A percentile compares a stretch with the other conserved stretches of the same genome.
These are phyloP conservation scores for Prunus kanzakura DNA, from an alignment of 306 rosid genomes.

Conservation along the genomic window DNA sequence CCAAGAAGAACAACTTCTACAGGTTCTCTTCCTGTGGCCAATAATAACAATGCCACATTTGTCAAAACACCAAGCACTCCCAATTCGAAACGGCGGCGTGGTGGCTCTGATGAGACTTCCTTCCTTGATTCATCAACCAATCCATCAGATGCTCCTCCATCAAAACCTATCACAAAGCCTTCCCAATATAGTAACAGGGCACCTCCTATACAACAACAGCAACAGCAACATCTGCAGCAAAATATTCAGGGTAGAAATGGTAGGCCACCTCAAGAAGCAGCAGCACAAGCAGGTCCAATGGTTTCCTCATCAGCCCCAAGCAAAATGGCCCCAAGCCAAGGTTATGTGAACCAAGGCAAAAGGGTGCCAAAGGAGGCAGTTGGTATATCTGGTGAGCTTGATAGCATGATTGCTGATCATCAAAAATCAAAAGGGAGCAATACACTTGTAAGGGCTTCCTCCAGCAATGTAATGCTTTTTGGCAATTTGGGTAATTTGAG, in stretches of 20 bases:
- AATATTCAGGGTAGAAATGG: background rate
- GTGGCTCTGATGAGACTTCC: conserved; percentile 21
- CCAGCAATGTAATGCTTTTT: conserved; percentile 73
- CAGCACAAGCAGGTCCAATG: background rate
- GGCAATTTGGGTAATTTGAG: conserved; percentile 78
- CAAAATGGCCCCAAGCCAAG: conserved; percentile 27
- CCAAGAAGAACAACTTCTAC: conserved; percentile 34
- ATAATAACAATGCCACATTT: conserved; percentile 6
- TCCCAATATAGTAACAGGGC: conserved; percentile 21
- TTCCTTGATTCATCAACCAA: background rate
- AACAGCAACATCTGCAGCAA: conserved; percentile 8
- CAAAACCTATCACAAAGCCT: conserved; percentile 24
- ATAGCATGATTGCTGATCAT: conserved; percentile 64
- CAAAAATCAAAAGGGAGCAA: conserved; percentile 52
- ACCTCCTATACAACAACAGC: conserved; percentile 1
- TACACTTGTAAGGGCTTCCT: conserved; percentile 70
- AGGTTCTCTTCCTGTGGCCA: conserved; percentile 19
- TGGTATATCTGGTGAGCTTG: conserved; percentile 87
- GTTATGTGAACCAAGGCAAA: conserved; percentile 59
- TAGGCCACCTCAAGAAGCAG: conserved; percentile 6
- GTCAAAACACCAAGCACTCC: conserved; percentile 27
- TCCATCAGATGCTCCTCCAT: conserved; percentile 11
- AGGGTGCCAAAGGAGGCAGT: conserved; percentile 65
- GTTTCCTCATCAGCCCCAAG: background rate
- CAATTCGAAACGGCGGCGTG: conserved; percentile 45